Percentiles rank a stretch among this genome's conserved stretches.
Evolutionary conservation across 164 flowering plant species (phyloP).

Genomic region (Magnolia kwangsiensis): DNA sequence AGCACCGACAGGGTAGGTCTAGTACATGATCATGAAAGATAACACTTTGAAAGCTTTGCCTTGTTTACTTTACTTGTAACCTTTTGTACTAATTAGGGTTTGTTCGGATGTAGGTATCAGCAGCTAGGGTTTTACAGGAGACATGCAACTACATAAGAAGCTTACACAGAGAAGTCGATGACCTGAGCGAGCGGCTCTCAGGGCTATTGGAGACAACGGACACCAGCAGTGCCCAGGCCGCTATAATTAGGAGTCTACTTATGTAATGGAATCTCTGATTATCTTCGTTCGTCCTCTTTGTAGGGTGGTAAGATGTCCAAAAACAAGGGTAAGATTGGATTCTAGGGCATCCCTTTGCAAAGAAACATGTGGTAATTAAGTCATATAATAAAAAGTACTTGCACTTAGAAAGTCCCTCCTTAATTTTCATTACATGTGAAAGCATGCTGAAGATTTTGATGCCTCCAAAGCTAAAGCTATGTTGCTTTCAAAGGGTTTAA

Average conservation of each 20-base stretch:
- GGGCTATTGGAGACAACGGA: constrained; percentile 57
- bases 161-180: constrained; percentile 67
- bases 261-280: constrained; percentile 20
- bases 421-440: background rate
- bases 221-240: constrained; percentile 58
- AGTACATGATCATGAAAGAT: background rate
- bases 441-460: background rate
- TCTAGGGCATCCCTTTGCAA: background rate
- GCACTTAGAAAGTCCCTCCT: background rate
- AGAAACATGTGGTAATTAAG: constrained; percentile 1
- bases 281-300: background rate
- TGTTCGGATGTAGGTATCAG: constrained; percentile 42
- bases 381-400: constrained; percentile 2
- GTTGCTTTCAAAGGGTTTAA: background rate
- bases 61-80: background rate
- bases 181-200: constrained; percentile 59
- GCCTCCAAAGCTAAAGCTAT: no score
- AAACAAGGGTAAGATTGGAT: background rate
- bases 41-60: background rate
- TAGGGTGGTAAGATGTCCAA: background rate
- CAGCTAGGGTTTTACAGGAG: constrained; percentile 63
- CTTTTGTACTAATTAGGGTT: background rate
- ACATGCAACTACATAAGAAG: constrained; percentile 69
- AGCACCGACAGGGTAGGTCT: constrained; percentile 48
- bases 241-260: constrained; percentile 63